phyloP scores from a whole-genome alignment of 495 filamentous ascomycete species.

The Bathelium albidoporum region DNA sequence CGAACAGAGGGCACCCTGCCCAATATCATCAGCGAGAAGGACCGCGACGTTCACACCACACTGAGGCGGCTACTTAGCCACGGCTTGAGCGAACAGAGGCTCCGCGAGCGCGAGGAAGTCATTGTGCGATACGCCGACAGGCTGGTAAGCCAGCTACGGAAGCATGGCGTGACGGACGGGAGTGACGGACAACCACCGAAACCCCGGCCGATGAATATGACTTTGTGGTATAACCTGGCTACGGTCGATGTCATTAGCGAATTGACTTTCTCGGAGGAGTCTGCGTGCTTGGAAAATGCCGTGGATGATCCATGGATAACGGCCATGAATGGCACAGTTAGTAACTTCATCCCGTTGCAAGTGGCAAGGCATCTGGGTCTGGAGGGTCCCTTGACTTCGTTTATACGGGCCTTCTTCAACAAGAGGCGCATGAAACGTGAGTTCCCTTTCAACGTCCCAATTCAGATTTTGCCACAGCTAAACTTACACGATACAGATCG shows the following conservation, averaged over 20 bases:
- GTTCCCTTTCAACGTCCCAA: not conserved
- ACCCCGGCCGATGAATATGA: conserved; percentile 1
- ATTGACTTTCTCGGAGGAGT: conserved; percentile 1
- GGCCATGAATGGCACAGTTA: conserved; percentile 2
- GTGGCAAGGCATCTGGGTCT: not conserved
- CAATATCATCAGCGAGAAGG: not conserved
- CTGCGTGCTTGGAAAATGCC: not conserved
- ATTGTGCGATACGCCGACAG: conserved; percentile 2
- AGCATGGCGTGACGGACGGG: not conserved
- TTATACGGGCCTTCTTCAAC: not conserved
- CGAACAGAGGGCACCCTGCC: not conserved
- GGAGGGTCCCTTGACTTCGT: not conserved
- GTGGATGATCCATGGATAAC: not conserved
- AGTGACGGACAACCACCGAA: not conserved
- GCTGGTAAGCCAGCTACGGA: conserved; percentile 1
- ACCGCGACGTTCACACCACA: conserved; percentile 1
- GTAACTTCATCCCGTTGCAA: not conserved
- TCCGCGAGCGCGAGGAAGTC: not conserved
- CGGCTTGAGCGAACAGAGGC: conserved; percentile 1
- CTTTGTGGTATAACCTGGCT: conserved; percentile 3
- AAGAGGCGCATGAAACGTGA: not conserved
- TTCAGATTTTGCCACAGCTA: not conserved
- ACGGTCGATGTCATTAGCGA: conserved; percentile 1
- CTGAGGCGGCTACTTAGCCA: not conserved
- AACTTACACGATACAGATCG: not conserved